phyloP scores from a whole-genome alignment of 352 stramenopile species.

The Plasmopara muralis region DNA sequence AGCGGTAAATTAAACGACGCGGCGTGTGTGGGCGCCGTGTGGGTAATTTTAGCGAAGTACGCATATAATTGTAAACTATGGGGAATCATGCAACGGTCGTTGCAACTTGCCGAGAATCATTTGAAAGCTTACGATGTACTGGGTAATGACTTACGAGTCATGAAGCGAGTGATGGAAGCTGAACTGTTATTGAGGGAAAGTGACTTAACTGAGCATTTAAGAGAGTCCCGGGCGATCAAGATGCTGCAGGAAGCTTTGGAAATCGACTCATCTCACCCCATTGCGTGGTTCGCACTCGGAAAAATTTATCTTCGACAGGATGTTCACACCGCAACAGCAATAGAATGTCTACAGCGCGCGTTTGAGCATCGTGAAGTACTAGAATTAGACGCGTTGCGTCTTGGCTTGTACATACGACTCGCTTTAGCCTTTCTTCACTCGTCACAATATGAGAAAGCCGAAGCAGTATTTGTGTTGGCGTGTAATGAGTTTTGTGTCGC shows the following conservation, averaged over 20 bases:
- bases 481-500: conserved; percentile 60
- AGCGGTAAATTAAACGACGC: conserved; percentile 11
- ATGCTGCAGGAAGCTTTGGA: conserved; percentile 52
- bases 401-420: conserved; percentile 49
- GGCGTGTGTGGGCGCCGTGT: conserved; percentile 41
- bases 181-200: conserved; percentile 28
- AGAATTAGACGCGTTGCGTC: conserved; percentile 22
- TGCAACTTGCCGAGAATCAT: conserved; percentile 35
- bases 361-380: conserved; percentile 32
- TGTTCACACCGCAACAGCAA: conserved; percentile 27
- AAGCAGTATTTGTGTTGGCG: conserved; percentile 44
- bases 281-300: conserved; percentile 53
- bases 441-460: conserved; percentile 49
- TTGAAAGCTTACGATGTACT: conserved; percentile 35
- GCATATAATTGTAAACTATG: conserved; percentile 40
- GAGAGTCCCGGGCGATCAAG: conserved; percentile 19
- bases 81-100: conserved; percentile 21
- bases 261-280: conserved; percentile 44
- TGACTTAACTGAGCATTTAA: conserved; percentile 8
- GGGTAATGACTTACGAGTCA: conserved; percentile 37
- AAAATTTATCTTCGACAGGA: conserved; percentile 41
- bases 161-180: conserved; percentile 41
- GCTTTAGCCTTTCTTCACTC: conserved; percentile 58
- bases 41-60: conserved; percentile 48
- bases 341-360: conserved; percentile 48